Evolutionary conservation across 2,329 filamentous ascomycete species (phyloP), one percentile per base, ranked within the genome.

Genomic region (Microcyclospora tardicrescens): DNA sequence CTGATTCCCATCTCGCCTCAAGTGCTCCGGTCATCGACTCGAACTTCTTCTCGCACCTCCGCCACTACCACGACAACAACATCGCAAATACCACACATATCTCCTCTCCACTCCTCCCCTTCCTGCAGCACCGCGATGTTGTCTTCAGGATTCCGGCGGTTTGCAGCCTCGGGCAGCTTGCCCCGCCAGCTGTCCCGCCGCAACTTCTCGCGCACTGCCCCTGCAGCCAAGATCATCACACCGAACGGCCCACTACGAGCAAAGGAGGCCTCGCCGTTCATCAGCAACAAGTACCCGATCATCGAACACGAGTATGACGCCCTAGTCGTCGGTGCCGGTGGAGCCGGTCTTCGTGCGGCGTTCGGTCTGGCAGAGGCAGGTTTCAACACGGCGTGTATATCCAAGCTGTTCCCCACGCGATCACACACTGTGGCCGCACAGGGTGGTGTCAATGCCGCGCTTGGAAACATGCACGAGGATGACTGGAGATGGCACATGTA

Each of bases 401-500:
- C 70, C 35, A 89, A 89, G 71, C 77, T 89, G 43, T 89, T 89
- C 69, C 84, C 84, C 36, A 91, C 84, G 37, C 73, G 84, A 71
- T 81, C 75, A 61, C 84, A 91, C 65, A 91, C 84, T 8, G 84
- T 91, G 54, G 84, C 84, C 42, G 68, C 68, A 10, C 68, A 71
- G 56, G 84, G 84, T 60, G 84, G 84, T 58, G 89, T 91, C 71
- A 91, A 91, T 62, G 84, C 84, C 40, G 84, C 84, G 37, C 72
- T 91, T 40, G 84, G 84, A 59, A 94, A 93, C 70, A 95, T 95
- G 87, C 86, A 94, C 73, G 77, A 89, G 71, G 87, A 95, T 58
- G 86, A 95, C 69, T 95, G 87, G 87, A 79, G 86, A 72, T 95
- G 87, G 87, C 87, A 95, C 69, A 95, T 95, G 87, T 95, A 95